Base-by-base conservation (phyloP, 2,329 filamentous ascomycete genomes). In the Monosporascus sp. region DNA sequence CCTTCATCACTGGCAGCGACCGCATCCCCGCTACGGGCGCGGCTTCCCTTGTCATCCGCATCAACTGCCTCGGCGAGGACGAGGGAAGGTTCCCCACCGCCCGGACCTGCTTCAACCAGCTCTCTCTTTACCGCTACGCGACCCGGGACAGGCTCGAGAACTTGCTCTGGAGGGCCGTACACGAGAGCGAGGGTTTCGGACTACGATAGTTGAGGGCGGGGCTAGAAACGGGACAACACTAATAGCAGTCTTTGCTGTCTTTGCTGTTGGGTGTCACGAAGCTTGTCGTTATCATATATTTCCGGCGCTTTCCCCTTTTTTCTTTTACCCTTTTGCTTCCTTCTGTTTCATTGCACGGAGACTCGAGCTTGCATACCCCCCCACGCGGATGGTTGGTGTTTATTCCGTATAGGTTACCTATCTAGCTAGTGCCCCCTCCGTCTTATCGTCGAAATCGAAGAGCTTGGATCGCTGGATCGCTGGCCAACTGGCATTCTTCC, bases 141-240 rank as follows among this genome's bases (percentile, higher is more conserved):
- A 83, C 81, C 3, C 82, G 78, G 60, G 78, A 84, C 65, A 85
- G 81, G 59, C 68, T 96, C 54, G 86, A 90, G 68, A 72, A 70
- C 49, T 84, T 85, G 74, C 73, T 97, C 34, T 96, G 91, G 90
- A 81, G 83, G 57, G 92, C 92, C 4, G 90, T 96, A n/a, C 76
- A 83, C 58, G 90, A 92, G 70, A 95, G 91, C 64, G 90, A 96
- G 68, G 92, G 92, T 3, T 97, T 97, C 78, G 91, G 91, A 34
- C 76, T 97, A 68, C 94, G 92, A 68, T 93, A 67, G 54, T 47
- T 31, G 27, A 31, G 49, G n/a, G 54, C 42, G 20, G 20, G 31
- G 20, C 37, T 25, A 48, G 34, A 49, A 44, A 25, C 46, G 48
- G 46, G 20, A 37, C 8, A 47, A 53, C 51, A 54, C 36, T 58